Evolutionary conservation across 2,329 filamentous ascomycete genomes (phyloP), one percentile per base, ranked within the genome.

Genomic region (Talaromyces sp.): DNA sequence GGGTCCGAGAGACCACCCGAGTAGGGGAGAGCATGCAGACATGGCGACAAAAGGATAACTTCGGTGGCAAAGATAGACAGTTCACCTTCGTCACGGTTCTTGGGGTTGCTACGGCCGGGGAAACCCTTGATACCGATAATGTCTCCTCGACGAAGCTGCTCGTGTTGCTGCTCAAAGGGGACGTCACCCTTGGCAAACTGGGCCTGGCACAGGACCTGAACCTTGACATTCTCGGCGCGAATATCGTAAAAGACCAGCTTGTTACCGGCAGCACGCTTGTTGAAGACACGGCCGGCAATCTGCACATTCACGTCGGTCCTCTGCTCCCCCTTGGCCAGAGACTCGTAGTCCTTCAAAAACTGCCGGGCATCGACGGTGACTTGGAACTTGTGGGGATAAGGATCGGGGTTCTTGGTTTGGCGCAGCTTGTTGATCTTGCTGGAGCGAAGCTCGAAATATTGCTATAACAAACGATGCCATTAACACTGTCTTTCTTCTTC

Each of bases 371-470:
- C 90, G 72, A 92, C 92, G 76, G 88, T 90, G 74, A 91, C 87
- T 62, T 93, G 82, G 84, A 96, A 98, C 84, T 89, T 89, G 88
- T 99, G 93, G 8, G 95, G 95, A 78, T 97, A 96, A 15, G 91
- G 91, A 72, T 93, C 90, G 47, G 90, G 90, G 63, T 87, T 80
- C 80, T 89, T 87, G 72, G 85, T 86, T 72, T 88, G 81, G 71
- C 88, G 85, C 65, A 93, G 84, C 70, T 89, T 88, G 77, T 90
- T 88, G 81, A 96, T 87, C 67, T 84, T 85, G 68, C 91, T 86
- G 71, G 89, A 96, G 65, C 95, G 90, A 74, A 98, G 96, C 81
- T 99, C 95, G 75, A 96, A 97, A 82, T 98, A 99, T 88, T 91
- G 88, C 86, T 89, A 70, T 15, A 61, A 27, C 15, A 28, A 30